These are phyloP conservation scores for Entomortierella beljakovae DNA, from an alignment of 192 early-diverging fungal species.

Conservation along the genomic window DNA sequence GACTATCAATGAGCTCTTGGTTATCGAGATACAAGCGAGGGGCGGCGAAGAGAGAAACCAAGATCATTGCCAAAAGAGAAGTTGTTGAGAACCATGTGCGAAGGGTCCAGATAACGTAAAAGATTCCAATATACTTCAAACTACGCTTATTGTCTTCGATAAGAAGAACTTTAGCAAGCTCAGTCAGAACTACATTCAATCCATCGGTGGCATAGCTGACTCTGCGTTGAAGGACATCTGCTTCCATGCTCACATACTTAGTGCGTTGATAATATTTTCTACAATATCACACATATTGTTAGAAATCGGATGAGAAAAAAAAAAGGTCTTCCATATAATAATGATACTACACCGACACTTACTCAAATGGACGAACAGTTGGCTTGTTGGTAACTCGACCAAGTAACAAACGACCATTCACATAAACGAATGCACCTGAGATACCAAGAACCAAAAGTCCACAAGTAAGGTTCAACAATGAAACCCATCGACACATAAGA, in stretches of 20 bases:
- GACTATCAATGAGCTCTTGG: conserved; percentile 35
- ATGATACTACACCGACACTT: too few species aligned
- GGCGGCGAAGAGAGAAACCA: conserved; percentile 35
- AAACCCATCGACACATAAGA: conserved; percentile 48
- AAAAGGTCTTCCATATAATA: too few species aligned
- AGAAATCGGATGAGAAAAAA: too few species aligned
- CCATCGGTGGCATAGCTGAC: conserved; percentile 43
- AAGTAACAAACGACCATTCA: conserved; percentile 28
- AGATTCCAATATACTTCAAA: conserved; percentile 42
- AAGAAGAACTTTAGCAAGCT: conserved; percentile 42
- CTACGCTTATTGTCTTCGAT: conserved; percentile 49
- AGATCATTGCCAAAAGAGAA: conserved; percentile 25
- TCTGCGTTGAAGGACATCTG: conserved; percentile 28
- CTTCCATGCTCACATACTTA: conserved; percentile 37
- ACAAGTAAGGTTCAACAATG: conserved; percentile 36
- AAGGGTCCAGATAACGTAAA: conserved; percentile 48
- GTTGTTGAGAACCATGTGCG: conserved; percentile 53
- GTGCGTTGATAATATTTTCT: conserved; percentile 49
- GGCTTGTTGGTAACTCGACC: conserved; percentile 35
- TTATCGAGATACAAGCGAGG: conserved; percentile 50
- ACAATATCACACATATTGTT: not conserved
- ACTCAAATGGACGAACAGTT: conserved; percentile 37
- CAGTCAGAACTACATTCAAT: conserved; percentile 46
- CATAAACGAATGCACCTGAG: conserved; percentile 35
- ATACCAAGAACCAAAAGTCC: conserved; percentile 39